Percentiles rank a stretch among this genome's conserved stretches.
These are phyloP conservation scores for Colletotrichum viniferum DNA, from an alignment of 2,329 filamentous ascomycete species.

Conservation along the genomic window DNA sequence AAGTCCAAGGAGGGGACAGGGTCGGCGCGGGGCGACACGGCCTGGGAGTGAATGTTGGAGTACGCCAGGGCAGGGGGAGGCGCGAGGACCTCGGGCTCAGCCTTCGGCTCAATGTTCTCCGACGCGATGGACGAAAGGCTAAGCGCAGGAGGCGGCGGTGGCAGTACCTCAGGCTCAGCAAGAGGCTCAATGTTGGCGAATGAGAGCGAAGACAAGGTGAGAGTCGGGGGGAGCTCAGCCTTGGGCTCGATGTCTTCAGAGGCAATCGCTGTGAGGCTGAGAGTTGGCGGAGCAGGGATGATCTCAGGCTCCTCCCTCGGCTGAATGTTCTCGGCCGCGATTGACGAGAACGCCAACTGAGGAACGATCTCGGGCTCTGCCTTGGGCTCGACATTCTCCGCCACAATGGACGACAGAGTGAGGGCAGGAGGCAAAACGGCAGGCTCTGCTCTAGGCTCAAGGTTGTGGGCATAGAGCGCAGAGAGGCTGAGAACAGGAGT, in stretches of 20 bases:
- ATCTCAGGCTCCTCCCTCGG: conserved; percentile 38
- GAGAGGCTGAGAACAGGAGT: conserved; percentile 22
- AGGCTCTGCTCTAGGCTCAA: conserved; percentile 26
- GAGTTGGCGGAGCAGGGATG: conserved; percentile 31
- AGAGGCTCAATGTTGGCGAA: conserved; percentile 46
- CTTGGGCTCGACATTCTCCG: conserved; percentile 34
- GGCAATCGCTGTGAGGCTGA: conserved; percentile 37
- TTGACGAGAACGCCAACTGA: conserved; percentile 25
- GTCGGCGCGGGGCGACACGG: conserved; percentile 40
- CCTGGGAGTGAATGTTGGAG: conserved; percentile 45
- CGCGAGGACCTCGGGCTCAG: conserved; percentile 29
- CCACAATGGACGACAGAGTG: conserved; percentile 33
- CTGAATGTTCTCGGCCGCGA: conserved; percentile 31
- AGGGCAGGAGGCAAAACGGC: conserved; percentile 30
- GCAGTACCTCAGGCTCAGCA: conserved; percentile 36
- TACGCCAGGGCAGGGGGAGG: conserved; percentile 34
- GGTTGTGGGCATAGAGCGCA: conserved; percentile 16
- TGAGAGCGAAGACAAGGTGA: conserved; percentile 34
- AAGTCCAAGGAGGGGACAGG: conserved; percentile 35
- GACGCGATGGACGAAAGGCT: conserved; percentile 36
- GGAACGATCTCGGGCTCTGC: conserved; percentile 25
- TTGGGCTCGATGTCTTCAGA: conserved; percentile 36
- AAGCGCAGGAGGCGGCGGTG: conserved; percentile 35
- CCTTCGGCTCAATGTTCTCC: conserved; percentile 35
- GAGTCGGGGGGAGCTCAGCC: conserved; percentile 32